Conservation (phyloP, 495 filamentous ascomycete species). For the Daldinia loculata region DNA sequence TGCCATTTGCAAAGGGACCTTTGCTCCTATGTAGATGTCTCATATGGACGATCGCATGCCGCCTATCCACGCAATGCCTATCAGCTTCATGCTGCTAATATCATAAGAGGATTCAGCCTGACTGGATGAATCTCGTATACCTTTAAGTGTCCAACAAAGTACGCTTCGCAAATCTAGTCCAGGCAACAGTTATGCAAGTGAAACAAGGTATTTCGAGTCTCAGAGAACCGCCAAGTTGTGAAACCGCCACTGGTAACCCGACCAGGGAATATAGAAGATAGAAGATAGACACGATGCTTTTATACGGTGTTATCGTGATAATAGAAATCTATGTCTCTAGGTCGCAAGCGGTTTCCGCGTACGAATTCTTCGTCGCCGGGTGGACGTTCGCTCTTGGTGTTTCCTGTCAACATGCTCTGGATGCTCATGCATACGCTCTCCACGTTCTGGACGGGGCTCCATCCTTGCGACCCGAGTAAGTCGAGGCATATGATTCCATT, state of each 20-base stretch:
- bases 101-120: slow-evolving; percentile 27
- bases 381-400: slow-evolving; percentile 86
- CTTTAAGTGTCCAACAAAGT: slow-evolving; percentile 30
- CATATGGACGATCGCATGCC: slow-evolving; percentile 13
- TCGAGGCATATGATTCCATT: slow-evolving; percentile 99
- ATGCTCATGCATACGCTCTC: slow-evolving; percentile 98
- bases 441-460: slow-evolving; percentile 96
- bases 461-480: slow-evolving; percentile 84
- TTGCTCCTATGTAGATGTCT: slow-evolving; percentile 13
- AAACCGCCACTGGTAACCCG: slow-evolving; percentile 1
- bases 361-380: slow-evolving; percentile 89
- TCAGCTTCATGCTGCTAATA: slow-evolving; percentile 12
- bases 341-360: slow-evolving; percentile 74
- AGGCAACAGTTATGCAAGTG: slow-evolving; percentile 34
- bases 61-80: slow-evolving; percentile 23
- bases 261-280: slow-evolving; percentile 2
- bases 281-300: slow-evolving; percentile 32
- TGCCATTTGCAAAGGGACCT: not conserved
- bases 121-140: slow-evolving; percentile 15
- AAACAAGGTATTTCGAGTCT: slow-evolving; percentile 29
- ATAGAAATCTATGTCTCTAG: slow-evolving; percentile 85
- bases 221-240: slow-evolving; percentile 18
- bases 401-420: slow-evolving; percentile 97
- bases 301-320: slow-evolving; percentile 88
- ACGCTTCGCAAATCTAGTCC: slow-evolving; percentile 23